Conservation (phyloP, 73 alveolate species). For the Stentor roeselii region DNA sequence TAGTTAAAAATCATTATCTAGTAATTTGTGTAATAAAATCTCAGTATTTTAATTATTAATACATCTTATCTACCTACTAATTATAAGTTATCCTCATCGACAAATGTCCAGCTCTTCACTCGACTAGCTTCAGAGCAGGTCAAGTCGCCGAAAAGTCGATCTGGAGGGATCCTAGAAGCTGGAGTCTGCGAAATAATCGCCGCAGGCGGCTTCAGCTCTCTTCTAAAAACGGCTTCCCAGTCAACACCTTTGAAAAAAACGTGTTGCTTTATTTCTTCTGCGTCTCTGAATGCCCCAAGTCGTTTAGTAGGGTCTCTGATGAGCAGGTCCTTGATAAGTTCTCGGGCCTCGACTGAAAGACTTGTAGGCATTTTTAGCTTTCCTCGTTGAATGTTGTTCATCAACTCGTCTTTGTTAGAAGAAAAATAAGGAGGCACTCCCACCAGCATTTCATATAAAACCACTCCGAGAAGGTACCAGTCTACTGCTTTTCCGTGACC, state of each 20-base stretch:
- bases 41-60: too few species aligned
- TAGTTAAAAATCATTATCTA: too few species aligned
- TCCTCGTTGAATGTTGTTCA: conserved; percentile 83
- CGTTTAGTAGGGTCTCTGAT: conserved; percentile 70
- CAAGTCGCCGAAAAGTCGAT: too few species aligned
- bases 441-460: conserved; percentile 83
- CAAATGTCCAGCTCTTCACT: too few species aligned
- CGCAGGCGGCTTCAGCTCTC: conserved; percentile 43
- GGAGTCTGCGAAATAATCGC: conserved; percentile 22
- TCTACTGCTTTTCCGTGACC: conserved; percentile 93
- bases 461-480: conserved; percentile 87
- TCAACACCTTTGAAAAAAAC: conserved; percentile 64
- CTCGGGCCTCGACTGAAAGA: conserved; percentile 70
- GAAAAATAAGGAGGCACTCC: conserved; percentile 83
- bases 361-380: conserved; percentile 75
- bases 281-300: conserved; percentile 62
- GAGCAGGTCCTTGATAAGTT: conserved; percentile 58
- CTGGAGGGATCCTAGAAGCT: too few species aligned
- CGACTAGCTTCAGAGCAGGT: too few species aligned
- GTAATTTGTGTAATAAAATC: too few species aligned
- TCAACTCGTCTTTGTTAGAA: conserved; percentile 75
- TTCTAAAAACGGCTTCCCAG: conserved; percentile 60
- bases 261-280: conserved; percentile 78
- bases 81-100: too few species aligned
- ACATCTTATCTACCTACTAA: too few species aligned